Evolutionary conservation across 2,329 filamentous ascomycete species (phyloP).

Genomic region (Pseudomassariella vexata): DNA sequence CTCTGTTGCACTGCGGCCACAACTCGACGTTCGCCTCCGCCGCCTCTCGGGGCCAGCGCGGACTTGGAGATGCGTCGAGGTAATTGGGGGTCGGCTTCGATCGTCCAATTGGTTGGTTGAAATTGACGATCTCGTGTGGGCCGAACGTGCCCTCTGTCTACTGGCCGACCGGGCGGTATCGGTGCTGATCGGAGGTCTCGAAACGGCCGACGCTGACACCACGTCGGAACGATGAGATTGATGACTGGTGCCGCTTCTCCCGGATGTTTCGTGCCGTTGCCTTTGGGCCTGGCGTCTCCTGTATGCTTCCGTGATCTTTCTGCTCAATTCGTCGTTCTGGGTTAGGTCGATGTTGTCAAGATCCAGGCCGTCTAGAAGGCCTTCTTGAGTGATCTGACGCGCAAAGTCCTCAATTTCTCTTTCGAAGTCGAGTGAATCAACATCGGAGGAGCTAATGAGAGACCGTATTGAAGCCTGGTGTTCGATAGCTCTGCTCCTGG

Average conservation of each 20-base stretch:
- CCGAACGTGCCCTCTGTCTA: slow-evolving; percentile 24
- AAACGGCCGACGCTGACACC: slow-evolving; percentile 14
- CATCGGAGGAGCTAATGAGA: slow-evolving; percentile 72
- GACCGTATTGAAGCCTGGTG: slow-evolving; percentile 87
- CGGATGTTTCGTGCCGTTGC: slow-evolving; percentile 40
- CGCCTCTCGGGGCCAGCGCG: slow-evolving; percentile 39
- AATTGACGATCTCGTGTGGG: slow-evolving; percentile 27
- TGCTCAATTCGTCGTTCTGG: slow-evolving; percentile 85
- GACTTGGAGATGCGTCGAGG: slow-evolving; percentile 41
- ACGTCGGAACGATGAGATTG: slow-evolving; percentile 30
- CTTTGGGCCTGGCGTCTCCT: slow-evolving; percentile 66
- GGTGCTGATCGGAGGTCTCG: slow-evolving; percentile 17
- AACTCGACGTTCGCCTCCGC: slow-evolving; percentile 47
- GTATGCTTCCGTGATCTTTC: slow-evolving; percentile 86
- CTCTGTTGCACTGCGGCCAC: slow-evolving; percentile 48
- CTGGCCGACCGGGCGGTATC: slow-evolving; percentile 18
- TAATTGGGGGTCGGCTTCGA: slow-evolving; percentile 45
- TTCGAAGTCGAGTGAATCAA: slow-evolving; percentile 73
- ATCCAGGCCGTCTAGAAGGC: slow-evolving; percentile 81
- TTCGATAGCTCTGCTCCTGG: slow-evolving; percentile 59
- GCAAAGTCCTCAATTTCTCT: slow-evolving; percentile 87
- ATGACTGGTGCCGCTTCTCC: slow-evolving; percentile 36
- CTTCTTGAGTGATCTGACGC: slow-evolving; percentile 82
- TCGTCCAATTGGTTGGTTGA: slow-evolving; percentile 39
- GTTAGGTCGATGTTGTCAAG: slow-evolving; percentile 77